Conservation (phyloP, 495 filamentous ascomycete species). For the Polyplosphaeria fusca region DNA sequence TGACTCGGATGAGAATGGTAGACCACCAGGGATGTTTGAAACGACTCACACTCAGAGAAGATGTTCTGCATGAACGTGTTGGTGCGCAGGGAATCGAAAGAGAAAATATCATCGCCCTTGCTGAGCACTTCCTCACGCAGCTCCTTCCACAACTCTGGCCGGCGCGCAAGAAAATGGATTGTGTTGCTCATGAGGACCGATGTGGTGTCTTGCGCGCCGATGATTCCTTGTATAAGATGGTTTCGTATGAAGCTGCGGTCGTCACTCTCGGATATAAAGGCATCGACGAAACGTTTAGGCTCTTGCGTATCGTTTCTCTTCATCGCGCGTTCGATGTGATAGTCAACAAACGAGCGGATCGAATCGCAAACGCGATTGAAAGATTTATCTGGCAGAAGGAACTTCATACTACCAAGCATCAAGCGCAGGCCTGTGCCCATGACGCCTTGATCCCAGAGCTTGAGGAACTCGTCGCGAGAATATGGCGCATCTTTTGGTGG, state of each 20-base stretch:
- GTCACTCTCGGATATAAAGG: neutral
- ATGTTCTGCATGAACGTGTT: neutral
- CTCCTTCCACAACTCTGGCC: neutral
- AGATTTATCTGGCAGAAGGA: neutral
- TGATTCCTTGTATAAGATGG: slow-evolving; percentile 1
- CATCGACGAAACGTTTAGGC: neutral
- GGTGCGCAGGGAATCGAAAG: neutral
- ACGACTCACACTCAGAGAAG: neutral
- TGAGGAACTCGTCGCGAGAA: neutral
- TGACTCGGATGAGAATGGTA: neutral
- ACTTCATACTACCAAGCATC: neutral
- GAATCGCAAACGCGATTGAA: neutral
- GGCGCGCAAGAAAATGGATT: neutral
- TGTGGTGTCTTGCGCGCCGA: slow-evolving; percentile 3
- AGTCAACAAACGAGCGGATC: neutral
- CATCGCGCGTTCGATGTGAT: neutral
- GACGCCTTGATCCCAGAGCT: neutral
- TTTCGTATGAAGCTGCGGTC: neutral
- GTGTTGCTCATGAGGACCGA: neutral
- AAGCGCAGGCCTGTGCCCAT: neutral
- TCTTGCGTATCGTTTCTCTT: neutral
- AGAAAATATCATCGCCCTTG: neutral
- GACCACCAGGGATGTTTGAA: neutral
- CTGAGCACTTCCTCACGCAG: neutral
- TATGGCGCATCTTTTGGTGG: neutral